Evolutionary conservation across 78 protist genomes (phyloP).

Genomic region (Acrasis kona): DNA sequence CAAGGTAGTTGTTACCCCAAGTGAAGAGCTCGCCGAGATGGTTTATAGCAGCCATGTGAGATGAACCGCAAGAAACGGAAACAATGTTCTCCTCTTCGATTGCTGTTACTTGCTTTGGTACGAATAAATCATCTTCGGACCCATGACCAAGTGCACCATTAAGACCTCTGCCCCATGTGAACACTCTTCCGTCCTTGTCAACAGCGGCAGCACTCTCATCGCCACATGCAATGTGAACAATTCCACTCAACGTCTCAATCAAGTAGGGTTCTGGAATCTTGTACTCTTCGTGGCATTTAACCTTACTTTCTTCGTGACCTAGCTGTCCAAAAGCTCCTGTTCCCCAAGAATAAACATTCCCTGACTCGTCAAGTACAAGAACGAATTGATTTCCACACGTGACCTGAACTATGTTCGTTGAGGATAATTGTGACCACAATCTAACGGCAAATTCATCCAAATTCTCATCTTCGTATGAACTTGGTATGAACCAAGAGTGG

Average conservation of each 20-base stretch:
- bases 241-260: background rate
- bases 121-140: background rate
- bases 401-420: no score
- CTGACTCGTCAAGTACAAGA: no score
- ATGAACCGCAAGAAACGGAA: background rate
- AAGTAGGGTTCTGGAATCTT: background rate
- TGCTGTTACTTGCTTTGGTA: background rate
- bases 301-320: background rate
- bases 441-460: no score
- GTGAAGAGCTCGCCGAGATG: background rate
- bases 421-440: no score
- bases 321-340: background rate
- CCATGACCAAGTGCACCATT: background rate
- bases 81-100: background rate
- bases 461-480: no score
- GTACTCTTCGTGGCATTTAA: background rate
- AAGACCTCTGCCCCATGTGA: background rate
- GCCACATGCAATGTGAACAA: background rate
- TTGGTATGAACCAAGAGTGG: no score
- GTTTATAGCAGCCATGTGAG: background rate
- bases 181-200: background rate
- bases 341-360: no score
- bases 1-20: background rate
- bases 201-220: background rate
- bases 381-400: no score